Evolutionary conservation across 2,329 filamentous ascomycete genomes (phyloP).

Genomic region (Neurospora crassa): DNA sequence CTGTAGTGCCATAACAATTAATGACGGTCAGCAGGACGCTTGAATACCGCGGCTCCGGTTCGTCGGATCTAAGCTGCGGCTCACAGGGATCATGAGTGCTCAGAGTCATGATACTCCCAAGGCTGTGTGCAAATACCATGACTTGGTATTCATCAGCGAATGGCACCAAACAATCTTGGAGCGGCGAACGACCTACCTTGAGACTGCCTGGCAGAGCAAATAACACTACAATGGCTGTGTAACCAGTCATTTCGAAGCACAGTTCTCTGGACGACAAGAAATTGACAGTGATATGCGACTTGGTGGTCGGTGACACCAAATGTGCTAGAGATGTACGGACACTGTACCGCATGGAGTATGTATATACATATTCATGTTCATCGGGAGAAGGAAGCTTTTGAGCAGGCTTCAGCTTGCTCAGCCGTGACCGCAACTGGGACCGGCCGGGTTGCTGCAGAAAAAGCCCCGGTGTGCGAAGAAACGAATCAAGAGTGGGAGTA

Average conservation of each 20-base stretch:
- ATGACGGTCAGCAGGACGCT: background rate
- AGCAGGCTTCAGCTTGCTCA: background rate
- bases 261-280: background rate
- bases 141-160: background rate
- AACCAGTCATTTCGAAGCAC: background rate
- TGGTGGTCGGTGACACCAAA: background rate
- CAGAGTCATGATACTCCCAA: background rate
- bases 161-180: background rate
- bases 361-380: background rate
- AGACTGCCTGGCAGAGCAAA: background rate
- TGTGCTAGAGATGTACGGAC: background rate
- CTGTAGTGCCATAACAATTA: background rate
- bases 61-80: background rate
- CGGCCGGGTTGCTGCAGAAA: constrained; percentile 3
- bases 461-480: background rate
- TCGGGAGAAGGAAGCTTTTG: background rate
- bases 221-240: background rate
- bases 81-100: background rate
- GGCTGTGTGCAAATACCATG: background rate
- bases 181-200: background rate
- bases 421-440: background rate
- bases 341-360: background rate
- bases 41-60: background rate
- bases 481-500: constrained; percentile 20
- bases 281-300: background rate